Base-by-base conservation (phyloP, 768 basidiomycete species). In the Leccinellum rugosiceps region DNA sequence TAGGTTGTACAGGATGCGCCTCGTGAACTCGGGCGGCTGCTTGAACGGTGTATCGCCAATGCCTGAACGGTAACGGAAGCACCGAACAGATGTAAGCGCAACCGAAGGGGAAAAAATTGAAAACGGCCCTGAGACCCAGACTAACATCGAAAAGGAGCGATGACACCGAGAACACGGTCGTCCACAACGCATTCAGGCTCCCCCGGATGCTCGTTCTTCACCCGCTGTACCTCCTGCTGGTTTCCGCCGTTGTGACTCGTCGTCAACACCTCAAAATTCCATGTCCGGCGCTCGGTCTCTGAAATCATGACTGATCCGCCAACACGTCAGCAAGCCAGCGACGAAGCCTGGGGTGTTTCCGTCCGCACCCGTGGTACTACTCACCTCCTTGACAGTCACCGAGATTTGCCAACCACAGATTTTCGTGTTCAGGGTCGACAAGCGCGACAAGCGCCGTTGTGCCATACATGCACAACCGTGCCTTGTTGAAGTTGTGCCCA, bases 351-450 rank as follows among this genome's bases (percentile, higher is more conserved):
- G 41, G n/a, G 11, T 11, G 41, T 19, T 43, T 43, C 19, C 41
- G 41, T 13, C 41, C 41, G 9, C 41, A 43, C 38, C 38, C 38
- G 26, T 41, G 10, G 1, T 32, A 19, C 9, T 25, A 74, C 85
- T 60, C 61, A 88, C 88, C 77, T 58, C 87, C 87, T 77, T 88
- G 85, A 68, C 87, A 90, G 66, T 92, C 90, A 14, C 90, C 90
- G 26, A 92, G 77, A 65, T 90, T 90, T 6, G 88, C 89, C 48
- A 91, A 73, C 90, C 90, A 92, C 21, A 91, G 74, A 60, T 89
- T 82, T 65, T 80, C 76, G 60, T 82, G 80, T 19, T 82, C 76
- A 34, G 88, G 87, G 72, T 90, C 88, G 43, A 87, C 79, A 35
- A 92, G 77, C 9, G 89, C 81, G 43, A 91, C 80, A 31, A 91